Evolutionary conservation across 2,329 filamentous ascomycete genomes (phyloP), one percentile per base, ranked within the genome.

Genomic region (Hymenoscyphus repandus): DNA sequence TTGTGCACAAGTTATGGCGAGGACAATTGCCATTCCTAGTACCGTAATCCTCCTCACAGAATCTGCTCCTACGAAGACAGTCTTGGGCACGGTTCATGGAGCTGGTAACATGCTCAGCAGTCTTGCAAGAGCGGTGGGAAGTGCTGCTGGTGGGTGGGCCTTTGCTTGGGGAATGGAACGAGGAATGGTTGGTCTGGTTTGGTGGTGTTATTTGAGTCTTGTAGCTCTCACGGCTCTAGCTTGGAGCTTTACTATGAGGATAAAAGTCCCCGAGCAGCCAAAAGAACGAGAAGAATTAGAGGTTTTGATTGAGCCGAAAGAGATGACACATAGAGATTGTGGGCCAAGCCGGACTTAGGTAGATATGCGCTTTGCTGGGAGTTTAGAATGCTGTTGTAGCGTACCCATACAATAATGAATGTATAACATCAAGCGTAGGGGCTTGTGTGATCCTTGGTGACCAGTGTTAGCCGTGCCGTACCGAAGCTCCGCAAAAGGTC

Each of bases 1-100:
- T 1, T 72, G 80, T 9, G 64, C 89, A 3, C 86, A 91, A 62
- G 86, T 90, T 15, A 74, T 84, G 4, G 86, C 83, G 0, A 76
- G 87, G 30, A 91, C 87, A 0, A 89, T 91, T 60, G 77, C 77
- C 0, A 67, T 79, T 7, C 79, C 79, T 1, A 76, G 76, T 3
- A 78, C 75, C 61, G 79, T 80, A 33, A 80, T 83, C 50, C 65
- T 83, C 7, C 68, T 83, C 39, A 82, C 80, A 53, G 81, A 83
- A 60, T 77, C 77, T 58, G 78, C 76, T 20, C 78, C 79, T 1
- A 73, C 78, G 51, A 77, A 76, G 0, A 74, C 72, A 38, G 77
- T 79, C 1, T 65, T 82, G 11, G 78, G 78, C 0, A 77, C 77
- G 0, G 72, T 83, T 5, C 78, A 79, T 52, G 76, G 76, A 5